phyloP scores from a whole-genome alignment of 1,284 basidiomycete species.

The Hemileia vastatrix region DNA sequence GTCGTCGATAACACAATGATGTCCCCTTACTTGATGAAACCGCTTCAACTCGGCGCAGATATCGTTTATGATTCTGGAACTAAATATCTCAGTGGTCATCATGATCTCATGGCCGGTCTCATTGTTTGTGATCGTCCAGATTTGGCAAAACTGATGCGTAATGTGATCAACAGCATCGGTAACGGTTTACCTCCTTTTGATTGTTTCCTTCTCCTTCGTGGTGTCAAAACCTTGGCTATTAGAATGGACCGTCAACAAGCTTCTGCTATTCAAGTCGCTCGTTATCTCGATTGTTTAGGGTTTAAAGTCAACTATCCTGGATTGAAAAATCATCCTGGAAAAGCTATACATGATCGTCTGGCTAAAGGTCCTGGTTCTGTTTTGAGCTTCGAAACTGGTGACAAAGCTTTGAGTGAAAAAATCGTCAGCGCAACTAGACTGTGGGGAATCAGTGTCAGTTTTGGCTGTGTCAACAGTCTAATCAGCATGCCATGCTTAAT shows the following conservation, averaged over 20 bases:
- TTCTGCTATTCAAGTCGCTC: constrained; percentile 71
- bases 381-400: constrained; percentile 84
- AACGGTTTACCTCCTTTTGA: constrained; percentile 92
- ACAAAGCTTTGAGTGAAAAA: constrained; percentile 78
- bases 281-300: constrained; percentile 74
- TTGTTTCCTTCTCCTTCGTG: constrained; percentile 87
- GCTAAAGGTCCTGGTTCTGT: constrained; percentile 88
- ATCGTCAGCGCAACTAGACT: constrained; percentile 84
- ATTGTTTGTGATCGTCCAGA: constrained; percentile 87
- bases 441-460: constrained; percentile 97
- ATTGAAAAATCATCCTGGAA: constrained; percentile 67
- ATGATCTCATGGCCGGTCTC: constrained; percentile 96
- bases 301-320: constrained; percentile 94
- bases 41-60: constrained; percentile 89
- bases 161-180: constrained; percentile 93
- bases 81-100: constrained; percentile 95
- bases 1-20: constrained; percentile 99
- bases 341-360: constrained; percentile 76
- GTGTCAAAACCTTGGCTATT: constrained; percentile 91
- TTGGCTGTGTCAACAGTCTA: constrained; percentile 94
- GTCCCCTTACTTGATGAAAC: constrained; percentile 95
- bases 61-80: constrained; percentile 97
- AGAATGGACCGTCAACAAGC: constrained; percentile 92
- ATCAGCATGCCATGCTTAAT: constrained; percentile 99
- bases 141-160: constrained; percentile 76